phyloP scores from a whole-genome alignment of 352 stramenopile species.

The Phytophthora pisi region DNA sequence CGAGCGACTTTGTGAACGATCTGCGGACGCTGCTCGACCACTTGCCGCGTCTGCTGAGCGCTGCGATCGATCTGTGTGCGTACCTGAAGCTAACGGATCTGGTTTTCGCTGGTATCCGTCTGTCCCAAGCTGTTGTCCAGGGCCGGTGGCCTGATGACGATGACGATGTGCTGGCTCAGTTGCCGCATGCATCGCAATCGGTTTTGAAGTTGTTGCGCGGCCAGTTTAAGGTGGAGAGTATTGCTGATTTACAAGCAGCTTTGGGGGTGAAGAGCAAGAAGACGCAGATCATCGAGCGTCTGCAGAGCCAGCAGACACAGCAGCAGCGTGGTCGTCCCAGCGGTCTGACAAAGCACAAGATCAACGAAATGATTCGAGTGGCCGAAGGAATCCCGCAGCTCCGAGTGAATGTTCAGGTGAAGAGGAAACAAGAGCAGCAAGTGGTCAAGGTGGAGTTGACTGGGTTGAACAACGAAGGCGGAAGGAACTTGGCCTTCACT shows the following conservation, averaged over 20 bases:
- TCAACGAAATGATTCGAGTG: slow-evolving; percentile 53
- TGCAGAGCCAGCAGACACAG: slow-evolving; percentile 34
- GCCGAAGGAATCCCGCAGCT: slow-evolving; percentile 54
- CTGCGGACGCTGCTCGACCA: slow-evolving; percentile 96
- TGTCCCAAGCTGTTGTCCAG: slow-evolving; percentile 66
- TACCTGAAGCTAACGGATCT: slow-evolving; percentile 55
- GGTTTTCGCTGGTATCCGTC: slow-evolving; percentile 55
- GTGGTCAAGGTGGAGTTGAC: slow-evolving; percentile 49
- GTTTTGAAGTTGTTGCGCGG: slow-evolving; percentile 37
- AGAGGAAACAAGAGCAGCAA: slow-evolving; percentile 29
- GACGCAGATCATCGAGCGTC: slow-evolving; percentile 34
- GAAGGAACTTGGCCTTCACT: slow-evolving; percentile 40
- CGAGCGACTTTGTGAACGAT: slow-evolving; percentile 98
- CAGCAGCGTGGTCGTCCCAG: slow-evolving; percentile 19
- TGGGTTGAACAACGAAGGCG: slow-evolving; percentile 34
- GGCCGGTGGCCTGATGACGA: slow-evolving; percentile 48
- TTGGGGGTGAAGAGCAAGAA: slow-evolving; percentile 41
- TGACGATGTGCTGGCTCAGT: slow-evolving; percentile 41
- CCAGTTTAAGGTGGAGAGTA: slow-evolving; percentile 32
- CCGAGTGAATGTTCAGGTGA: slow-evolving; percentile 29
- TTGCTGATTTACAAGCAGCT: slow-evolving; percentile 44
- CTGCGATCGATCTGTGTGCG: slow-evolving; percentile 90
- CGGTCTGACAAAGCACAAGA: slow-evolving; percentile 39
- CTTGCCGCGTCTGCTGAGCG: slow-evolving; percentile 93
- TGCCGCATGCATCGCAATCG: slow-evolving; percentile 47